A percentile compares a stretch with the other conserved stretches of the same genome.
phyloP scores from a whole-genome alignment of 495 filamentous ascomycete genomes.

The Barbatosphaeria neglecta region DNA sequence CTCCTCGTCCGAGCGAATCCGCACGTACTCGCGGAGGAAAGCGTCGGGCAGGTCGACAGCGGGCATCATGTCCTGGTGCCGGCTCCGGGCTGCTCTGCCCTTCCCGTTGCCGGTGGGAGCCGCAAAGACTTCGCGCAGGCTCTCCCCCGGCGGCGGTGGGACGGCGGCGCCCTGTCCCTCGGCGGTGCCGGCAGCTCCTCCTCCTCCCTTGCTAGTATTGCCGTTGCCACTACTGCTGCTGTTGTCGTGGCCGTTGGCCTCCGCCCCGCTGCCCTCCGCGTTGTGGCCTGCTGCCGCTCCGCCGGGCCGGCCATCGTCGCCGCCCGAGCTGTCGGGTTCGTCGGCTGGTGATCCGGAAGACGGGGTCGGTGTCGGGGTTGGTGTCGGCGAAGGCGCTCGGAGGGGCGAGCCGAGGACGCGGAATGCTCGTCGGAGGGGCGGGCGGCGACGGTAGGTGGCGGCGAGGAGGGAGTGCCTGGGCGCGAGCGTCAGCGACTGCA shows the following conservation, averaged over 20 bases:
- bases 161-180: constrained; percentile 1
- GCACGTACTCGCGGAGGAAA: constrained; percentile 23
- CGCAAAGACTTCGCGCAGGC: not conserved
- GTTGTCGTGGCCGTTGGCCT: too few relatives aligned
- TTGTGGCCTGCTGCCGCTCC: too few relatives aligned
- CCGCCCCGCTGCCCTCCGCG: too few relatives aligned
- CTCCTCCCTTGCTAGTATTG: not conserved
- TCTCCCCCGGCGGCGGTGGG: not conserved
- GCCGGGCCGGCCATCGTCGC: not conserved
- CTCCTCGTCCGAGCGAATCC: constrained; percentile 5
- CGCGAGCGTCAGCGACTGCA: constrained; percentile 12
- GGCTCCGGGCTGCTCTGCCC: constrained; percentile 19
- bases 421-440: not conserved
- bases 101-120: not conserved
- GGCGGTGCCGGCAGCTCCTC: not conserved
- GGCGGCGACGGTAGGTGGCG: constrained; percentile 2
- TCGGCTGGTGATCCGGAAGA: too few relatives aligned
- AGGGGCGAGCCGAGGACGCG: not conserved
- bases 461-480: not conserved
- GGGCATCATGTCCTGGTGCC: constrained; percentile 28
- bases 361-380: too few relatives aligned
- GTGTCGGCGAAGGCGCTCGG: not conserved
- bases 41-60: constrained; percentile 29
- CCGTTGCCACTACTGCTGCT: not conserved
- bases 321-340: not conserved